Conservation (phyloP, 1,284 basidiomycete species). For the Anthracocystis panici-leucophaei region DNA sequence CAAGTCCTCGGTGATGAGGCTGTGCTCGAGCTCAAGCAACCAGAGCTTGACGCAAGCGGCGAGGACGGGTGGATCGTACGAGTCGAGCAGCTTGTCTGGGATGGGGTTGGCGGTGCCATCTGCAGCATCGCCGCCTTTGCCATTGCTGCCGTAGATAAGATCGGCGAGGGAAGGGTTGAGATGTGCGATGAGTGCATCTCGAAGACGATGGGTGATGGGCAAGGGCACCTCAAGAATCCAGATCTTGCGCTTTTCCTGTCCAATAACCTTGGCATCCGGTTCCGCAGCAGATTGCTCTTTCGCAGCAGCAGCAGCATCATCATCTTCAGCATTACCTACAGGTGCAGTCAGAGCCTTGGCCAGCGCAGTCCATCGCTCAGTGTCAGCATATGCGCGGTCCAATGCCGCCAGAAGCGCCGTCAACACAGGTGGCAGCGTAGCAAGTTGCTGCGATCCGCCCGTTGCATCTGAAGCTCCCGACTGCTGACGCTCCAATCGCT, state of each 20-base stretch:
- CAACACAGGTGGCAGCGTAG: conserved; percentile 79
- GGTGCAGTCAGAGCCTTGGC: conserved; percentile 14
- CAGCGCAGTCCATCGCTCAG: conserved; percentile 67
- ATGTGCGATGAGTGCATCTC: conserved; percentile 78
- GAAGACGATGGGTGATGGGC: conserved; percentile 81
- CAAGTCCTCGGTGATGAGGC: conserved; percentile 53
- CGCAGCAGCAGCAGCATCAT: not conserved
- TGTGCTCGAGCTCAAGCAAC: conserved; percentile 62
- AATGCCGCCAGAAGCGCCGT: conserved; percentile 78
- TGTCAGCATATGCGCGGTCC: conserved; percentile 76
- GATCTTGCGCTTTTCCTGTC: conserved; percentile 82
- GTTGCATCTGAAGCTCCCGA: conserved; percentile 1
- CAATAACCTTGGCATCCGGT: conserved; percentile 18
- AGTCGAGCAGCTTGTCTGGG: conserved; percentile 75
- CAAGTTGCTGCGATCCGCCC: conserved; percentile 30
- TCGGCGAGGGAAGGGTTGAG: conserved; percentile 46
- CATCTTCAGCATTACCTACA: not conserved
- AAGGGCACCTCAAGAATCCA: conserved; percentile 88
- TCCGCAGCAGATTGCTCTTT: conserved; percentile 11
- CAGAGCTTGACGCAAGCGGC: conserved; percentile 87
- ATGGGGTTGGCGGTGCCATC: conserved; percentile 18
- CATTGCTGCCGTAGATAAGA: conserved; percentile 31
- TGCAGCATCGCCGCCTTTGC: conserved; percentile 5
- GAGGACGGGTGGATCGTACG: conserved; percentile 86
- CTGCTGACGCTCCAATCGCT: conserved; percentile 49